phyloP scores from a whole-genome alignment of 805 yeast species.

The Saturnispora zaruensis region DNA sequence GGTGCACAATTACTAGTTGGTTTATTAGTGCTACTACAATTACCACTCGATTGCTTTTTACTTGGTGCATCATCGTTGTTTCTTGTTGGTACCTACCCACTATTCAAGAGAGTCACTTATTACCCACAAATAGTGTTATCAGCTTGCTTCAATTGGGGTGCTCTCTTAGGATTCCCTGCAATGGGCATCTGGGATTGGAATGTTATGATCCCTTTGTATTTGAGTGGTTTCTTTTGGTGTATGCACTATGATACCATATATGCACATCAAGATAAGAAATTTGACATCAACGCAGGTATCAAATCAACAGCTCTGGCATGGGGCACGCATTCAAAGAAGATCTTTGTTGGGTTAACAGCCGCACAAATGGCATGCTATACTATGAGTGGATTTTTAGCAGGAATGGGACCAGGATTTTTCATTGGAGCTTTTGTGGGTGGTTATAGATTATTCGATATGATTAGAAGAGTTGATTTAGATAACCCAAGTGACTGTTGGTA shows the following conservation, averaged over 20 bases:
- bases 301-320: slow-evolving; percentile 94
- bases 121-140: slow-evolving; percentile 86
- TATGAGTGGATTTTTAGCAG: slow-evolving; percentile 62
- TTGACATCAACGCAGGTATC: slow-evolving; percentile 84
- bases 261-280: slow-evolving; percentile 93
- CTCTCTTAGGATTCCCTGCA: slow-evolving; percentile 90
- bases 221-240: slow-evolving; percentile 81
- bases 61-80: slow-evolving; percentile 76
- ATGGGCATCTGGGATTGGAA: slow-evolving; percentile 76
- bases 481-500: slow-evolving; percentile 77
- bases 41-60: slow-evolving; percentile 76
- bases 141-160: slow-evolving; percentile 90
- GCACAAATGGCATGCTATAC: slow-evolving; percentile 60
- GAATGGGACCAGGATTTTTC: slow-evolving; percentile 82
- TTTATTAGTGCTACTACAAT: slow-evolving; percentile 53
- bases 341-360: slow-evolving; percentile 53
- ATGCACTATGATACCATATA: slow-evolving; percentile 94
- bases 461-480: slow-evolving; percentile 67
- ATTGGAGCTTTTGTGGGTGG: slow-evolving; percentile 60
- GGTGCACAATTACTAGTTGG: slow-evolving; percentile 73
- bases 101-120: slow-evolving; percentile 89
- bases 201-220: slow-evolving; percentile 70
- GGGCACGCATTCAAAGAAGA: slow-evolving; percentile 71
- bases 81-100: slow-evolving; percentile 79
- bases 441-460: slow-evolving; percentile 59